These are phyloP conservation scores for Mycogone perniciosa DNA, from an alignment of 2,329 filamentous ascomycete genomes.

Conservation along the genomic window DNA sequence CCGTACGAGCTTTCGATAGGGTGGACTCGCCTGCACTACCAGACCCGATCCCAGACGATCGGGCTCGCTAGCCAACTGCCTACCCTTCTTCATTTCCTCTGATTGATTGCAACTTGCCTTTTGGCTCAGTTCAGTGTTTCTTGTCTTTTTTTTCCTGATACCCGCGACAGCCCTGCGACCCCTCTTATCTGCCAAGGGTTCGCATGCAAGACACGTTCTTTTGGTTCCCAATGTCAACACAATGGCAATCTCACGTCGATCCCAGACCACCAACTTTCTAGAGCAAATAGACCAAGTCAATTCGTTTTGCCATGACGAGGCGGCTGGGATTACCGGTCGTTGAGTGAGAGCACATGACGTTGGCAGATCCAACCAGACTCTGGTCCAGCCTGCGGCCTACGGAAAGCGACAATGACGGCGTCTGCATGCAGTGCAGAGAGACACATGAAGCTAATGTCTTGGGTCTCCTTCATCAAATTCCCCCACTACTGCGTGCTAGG, in stretches of 20 bases:
- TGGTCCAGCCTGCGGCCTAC: constrained; percentile 1
- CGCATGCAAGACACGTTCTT: neutral
- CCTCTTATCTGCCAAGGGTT: neutral
- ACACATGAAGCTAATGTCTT: neutral
- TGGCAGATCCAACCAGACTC: too few relatives aligned
- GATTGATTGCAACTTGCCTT: neutral
- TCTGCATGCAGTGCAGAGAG: too few relatives aligned
- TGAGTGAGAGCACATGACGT: neutral
- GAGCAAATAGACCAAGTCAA: neutral
- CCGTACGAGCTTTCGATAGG: neutral
- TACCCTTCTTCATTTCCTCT: neutral
- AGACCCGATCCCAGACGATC: neutral
- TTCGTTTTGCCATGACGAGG: neutral
- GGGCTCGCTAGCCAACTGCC: neutral
- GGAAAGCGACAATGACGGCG: neutral
- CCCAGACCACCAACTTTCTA: neutral
- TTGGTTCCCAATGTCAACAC: neutral
- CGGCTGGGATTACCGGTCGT: neutral
- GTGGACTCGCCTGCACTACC: neutral
- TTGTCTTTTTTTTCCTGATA: constrained; percentile 4
- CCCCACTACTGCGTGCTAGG: constrained; percentile 2
- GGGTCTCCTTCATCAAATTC: constrained; percentile 1
- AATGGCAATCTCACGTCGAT: constrained; percentile 1
- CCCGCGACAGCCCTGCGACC: constrained; percentile 6
- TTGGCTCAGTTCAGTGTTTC: too few relatives aligned